Conservation (phyloP, 2,329 filamentous ascomycete genomes). For the Fusarium coicis region DNA sequence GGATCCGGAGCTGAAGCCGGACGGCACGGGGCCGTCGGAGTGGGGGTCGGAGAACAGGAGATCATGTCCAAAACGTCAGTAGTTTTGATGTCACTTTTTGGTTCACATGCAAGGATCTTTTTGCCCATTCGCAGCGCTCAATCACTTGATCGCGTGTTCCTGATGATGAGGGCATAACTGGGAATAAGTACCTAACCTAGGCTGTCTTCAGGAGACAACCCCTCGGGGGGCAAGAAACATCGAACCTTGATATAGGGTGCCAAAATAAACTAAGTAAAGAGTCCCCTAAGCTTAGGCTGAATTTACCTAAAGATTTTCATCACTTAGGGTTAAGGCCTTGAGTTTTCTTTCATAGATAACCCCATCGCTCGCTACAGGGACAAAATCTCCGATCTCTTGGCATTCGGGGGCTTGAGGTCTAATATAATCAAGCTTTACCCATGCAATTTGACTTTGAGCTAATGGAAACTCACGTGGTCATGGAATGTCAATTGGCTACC, state of each 20-base stretch:
- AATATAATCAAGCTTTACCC: neutral
- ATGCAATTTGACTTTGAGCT: neutral
- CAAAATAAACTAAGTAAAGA: too few relatives aligned
- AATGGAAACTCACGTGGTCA: neutral
- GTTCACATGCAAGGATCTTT: neutral
- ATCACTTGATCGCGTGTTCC: neutral
- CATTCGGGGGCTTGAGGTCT: neutral
- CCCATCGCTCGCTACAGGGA: neutral
- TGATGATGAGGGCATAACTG: neutral
- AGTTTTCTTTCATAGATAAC: too few relatives aligned
- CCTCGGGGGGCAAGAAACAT: neutral
- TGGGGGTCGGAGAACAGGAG: neutral
- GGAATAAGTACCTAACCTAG: neutral
- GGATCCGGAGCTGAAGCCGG: neutral
- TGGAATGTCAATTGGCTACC: neutral
- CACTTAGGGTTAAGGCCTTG: too few relatives aligned
- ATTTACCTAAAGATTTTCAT: too few relatives aligned
- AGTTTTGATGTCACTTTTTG: neutral
- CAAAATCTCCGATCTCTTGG: neutral
- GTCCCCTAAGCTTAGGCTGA: too few relatives aligned
- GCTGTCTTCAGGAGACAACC: neutral
- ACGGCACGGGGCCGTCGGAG: slow-evolving; percentile 3
- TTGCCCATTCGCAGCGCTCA: neutral
- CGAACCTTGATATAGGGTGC: too few relatives aligned
- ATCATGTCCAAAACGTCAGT: neutral